A percentile compares a stretch with the other conserved stretches of the same genome.
Conservation (phyloP, 2,329 filamentous ascomycete genomes). For the Bipolaris oryzae region DNA sequence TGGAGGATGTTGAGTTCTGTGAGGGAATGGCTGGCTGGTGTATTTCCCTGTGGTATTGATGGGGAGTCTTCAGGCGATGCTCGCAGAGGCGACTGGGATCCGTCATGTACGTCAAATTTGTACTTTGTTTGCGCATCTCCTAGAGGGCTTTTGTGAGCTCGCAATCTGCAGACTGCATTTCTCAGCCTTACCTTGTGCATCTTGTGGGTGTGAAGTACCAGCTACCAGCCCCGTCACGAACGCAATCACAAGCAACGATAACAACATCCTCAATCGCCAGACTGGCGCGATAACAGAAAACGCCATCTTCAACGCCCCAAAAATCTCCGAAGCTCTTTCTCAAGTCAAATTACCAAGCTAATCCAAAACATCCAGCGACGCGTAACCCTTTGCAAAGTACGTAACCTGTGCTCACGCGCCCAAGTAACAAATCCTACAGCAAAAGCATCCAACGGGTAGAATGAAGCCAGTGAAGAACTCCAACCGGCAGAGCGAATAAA, state of each 20-base stretch:
- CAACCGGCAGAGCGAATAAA: neutral
- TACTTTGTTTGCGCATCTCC: constrained; percentile 10
- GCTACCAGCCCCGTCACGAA: constrained; percentile 15
- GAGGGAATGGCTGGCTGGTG: neutral
- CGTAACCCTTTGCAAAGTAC: constrained; percentile 2
- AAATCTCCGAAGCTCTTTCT: neutral
- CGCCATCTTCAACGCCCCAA: constrained; percentile 1
- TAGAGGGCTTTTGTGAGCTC: too few relatives aligned
- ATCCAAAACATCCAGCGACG: neutral
- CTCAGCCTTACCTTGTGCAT: constrained; percentile 13
- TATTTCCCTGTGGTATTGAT: neutral
- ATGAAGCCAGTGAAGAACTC: constrained; percentile 8
- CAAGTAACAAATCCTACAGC: constrained; percentile 17
- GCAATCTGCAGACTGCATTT: neutral
- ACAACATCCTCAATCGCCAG: constrained; percentile 6
- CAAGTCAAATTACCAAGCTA: neutral
- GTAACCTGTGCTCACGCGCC: constrained; percentile 16
- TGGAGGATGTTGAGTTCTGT: constrained; percentile 31
- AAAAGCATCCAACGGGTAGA: constrained; percentile 12
- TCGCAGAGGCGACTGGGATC: constrained; percentile 1
- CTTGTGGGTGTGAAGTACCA: constrained; percentile 1
- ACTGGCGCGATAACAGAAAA: constrained; percentile 6
- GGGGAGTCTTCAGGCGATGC: neutral
- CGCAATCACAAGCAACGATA: constrained; percentile 9
- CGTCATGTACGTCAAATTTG: constrained; percentile 21